Evolutionary conservation across 768 basidiomycete genomes (phyloP).

Genomic region (Brasilioporus rufonigricans): DNA sequence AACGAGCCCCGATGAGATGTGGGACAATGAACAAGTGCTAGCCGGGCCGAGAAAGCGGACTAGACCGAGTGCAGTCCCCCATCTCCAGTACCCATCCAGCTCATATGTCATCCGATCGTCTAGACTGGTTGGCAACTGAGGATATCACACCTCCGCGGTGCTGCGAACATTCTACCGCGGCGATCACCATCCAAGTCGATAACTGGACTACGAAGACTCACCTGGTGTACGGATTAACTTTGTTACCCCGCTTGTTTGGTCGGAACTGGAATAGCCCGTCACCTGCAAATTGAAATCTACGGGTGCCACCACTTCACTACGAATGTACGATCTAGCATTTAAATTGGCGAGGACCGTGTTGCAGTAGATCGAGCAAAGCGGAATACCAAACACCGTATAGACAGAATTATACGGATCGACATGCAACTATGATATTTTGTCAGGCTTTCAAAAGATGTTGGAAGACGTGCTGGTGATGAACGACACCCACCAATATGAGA

Average conservation of each 20-base stretch:
- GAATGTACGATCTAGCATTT: constrained; percentile 8
- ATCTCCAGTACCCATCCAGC: background rate
- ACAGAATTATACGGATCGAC: background rate
- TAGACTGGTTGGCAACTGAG: background rate
- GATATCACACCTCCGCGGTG: background rate
- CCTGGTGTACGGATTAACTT: background rate
- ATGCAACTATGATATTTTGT: background rate
- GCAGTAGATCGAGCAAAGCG: constrained; percentile 8
- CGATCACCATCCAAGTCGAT: background rate
- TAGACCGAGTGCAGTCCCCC: background rate
- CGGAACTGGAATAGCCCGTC: background rate
- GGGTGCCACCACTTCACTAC: background rate
- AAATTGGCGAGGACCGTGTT: constrained; percentile 13
- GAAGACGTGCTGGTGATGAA: background rate
- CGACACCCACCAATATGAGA: background rate
- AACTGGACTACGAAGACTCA: background rate
- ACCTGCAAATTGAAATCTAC: background rate
- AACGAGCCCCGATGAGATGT: too few relatives aligned
- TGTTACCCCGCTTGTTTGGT: background rate
- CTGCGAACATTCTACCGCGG: background rate
- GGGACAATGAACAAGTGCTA: too few relatives aligned
- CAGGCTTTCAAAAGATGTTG: background rate
- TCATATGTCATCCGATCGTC: background rate
- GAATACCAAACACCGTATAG: constrained; percentile 1
- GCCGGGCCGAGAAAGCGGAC: too few relatives aligned